Evolutionary conservation across 2,329 filamentous ascomycete genomes (phyloP).

Genomic region (Myriangium duriaei): DNA sequence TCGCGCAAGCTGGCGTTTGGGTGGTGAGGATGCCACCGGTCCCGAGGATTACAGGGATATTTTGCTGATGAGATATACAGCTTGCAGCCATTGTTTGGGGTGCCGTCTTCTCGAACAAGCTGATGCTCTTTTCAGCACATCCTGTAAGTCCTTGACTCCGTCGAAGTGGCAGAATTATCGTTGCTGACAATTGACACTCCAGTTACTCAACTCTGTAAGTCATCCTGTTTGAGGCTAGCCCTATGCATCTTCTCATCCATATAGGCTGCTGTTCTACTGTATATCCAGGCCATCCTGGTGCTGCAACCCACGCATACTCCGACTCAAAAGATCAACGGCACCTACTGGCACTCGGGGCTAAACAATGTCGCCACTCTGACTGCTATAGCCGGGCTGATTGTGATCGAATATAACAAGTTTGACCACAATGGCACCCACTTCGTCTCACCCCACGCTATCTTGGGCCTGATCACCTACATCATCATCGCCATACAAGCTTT

Average conservation of each 20-base stretch:
- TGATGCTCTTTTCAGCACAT: conserved; percentile 80
- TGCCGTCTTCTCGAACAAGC: conserved; percentile 53
- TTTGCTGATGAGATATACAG: conserved; percentile 24
- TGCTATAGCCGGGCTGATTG: conserved; percentile 51
- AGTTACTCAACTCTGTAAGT: conserved; percentile 40
- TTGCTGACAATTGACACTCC: conserved; percentile 5
- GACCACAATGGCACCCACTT: conserved; percentile 57
- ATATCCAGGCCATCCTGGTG: conserved; percentile 69
- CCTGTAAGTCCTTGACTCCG: conserved; percentile 46
- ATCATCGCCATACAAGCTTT: conserved; percentile 59
- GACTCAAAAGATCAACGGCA: conserved; percentile 55
- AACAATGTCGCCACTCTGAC: conserved; percentile 52
- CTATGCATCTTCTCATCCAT: conserved; percentile 1
- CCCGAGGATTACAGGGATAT: no score
- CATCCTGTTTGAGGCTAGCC: background rate
- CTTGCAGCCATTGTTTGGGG: conserved; percentile 68
- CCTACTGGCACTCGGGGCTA: conserved; percentile 54
- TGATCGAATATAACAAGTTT: conserved; percentile 79
- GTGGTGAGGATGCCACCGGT: no score
- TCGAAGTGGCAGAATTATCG: background rate
- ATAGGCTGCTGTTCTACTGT: conserved; percentile 54
- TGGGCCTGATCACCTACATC: conserved; percentile 66
- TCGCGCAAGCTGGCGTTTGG: conserved; percentile 68
- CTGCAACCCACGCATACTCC: conserved; percentile 77
- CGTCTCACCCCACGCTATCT: conserved; percentile 64